Conservation (phyloP, 1,284 basidiomycete species). For the Dichomitus squalens region DNA sequence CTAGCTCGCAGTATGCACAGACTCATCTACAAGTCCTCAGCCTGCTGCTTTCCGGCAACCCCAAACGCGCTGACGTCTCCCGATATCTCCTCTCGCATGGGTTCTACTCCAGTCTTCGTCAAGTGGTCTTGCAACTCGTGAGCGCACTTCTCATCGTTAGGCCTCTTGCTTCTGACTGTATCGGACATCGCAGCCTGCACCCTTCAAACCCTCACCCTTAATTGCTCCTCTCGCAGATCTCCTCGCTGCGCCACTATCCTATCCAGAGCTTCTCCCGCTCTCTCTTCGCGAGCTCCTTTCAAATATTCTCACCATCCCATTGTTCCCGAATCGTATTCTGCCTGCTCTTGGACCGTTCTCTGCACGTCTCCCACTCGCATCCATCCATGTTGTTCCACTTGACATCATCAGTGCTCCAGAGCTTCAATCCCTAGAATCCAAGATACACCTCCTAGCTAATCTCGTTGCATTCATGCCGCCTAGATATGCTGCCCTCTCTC, state of each 20-base stretch:
- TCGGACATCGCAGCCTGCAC: constrained; percentile 40
- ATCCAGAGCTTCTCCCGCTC: constrained; percentile 31
- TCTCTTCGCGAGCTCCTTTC: constrained; percentile 41
- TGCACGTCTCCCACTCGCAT: constrained; percentile 46
- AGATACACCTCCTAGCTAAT: constrained; percentile 66
- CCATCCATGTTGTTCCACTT: constrained; percentile 36
- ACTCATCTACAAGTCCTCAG: constrained; percentile 46
- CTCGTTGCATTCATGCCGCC: constrained; percentile 61
- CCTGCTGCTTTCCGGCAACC: constrained; percentile 34
- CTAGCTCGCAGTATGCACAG: constrained; percentile 41
- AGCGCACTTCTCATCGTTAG: constrained; percentile 6
- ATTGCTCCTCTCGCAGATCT: constrained; percentile 48
- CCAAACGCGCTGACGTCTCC: constrained; percentile 34
- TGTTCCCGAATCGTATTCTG: constrained; percentile 71
- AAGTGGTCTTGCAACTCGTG: constrained; percentile 33
- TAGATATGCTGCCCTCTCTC: constrained; percentile 50
- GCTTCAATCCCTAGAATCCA: constrained; percentile 33
- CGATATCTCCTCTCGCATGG: constrained; percentile 45
- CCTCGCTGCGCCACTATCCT: constrained; percentile 41
- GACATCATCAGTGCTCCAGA: constrained; percentile 27
- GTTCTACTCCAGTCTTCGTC: constrained; percentile 42
- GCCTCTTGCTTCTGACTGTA: neutral
- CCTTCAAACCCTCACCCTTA: constrained; percentile 36
- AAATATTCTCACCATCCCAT: constrained; percentile 60
- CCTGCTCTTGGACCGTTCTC: constrained; percentile 51